Evolutionary conservation across 768 basidiomycete species (phyloP).

Genomic region (Pleurotus tuoliensis): DNA sequence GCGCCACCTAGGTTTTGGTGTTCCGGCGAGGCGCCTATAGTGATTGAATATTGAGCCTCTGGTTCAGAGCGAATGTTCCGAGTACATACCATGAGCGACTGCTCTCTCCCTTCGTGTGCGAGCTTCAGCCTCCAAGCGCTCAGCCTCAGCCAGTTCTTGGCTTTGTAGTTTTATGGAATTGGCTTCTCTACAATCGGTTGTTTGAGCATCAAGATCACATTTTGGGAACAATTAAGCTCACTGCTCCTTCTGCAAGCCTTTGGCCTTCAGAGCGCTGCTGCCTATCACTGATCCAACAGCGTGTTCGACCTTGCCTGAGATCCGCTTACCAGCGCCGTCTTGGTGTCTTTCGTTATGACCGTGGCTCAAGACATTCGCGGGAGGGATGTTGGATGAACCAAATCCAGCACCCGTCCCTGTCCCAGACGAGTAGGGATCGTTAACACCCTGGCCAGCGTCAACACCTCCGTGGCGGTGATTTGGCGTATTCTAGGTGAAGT

Average conservation of each 20-base stretch:
- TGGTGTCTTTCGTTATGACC: not conserved
- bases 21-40: constrained; percentile 23
- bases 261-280: constrained; percentile 42
- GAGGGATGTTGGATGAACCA: not conserved
- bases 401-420: not conserved
- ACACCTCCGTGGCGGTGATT: not conserved
- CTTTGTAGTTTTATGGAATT: constrained; percentile 40
- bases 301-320: constrained; percentile 43
- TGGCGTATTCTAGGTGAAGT: not conserved
- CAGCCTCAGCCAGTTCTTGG: constrained; percentile 47
- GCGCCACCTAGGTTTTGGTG: constrained; percentile 21
- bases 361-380: not conserved
- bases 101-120: constrained; percentile 45
- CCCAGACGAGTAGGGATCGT: not conserved
- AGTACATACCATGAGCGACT: constrained; percentile 41
- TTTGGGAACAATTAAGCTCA: constrained; percentile 14
- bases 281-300: constrained; percentile 42
- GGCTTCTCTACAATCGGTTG: constrained; percentile 34
- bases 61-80: not conserved
- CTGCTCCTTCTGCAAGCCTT: constrained; percentile 49
- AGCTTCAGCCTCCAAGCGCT: constrained; percentile 50
- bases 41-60: not conserved
- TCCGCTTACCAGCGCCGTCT: not conserved
- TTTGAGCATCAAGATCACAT: not conserved
- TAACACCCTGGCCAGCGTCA: not conserved